Base-by-base conservation (phyloP, 2,329 filamentous ascomycete species). In the Teratosphaeria gauchensis region DNA sequence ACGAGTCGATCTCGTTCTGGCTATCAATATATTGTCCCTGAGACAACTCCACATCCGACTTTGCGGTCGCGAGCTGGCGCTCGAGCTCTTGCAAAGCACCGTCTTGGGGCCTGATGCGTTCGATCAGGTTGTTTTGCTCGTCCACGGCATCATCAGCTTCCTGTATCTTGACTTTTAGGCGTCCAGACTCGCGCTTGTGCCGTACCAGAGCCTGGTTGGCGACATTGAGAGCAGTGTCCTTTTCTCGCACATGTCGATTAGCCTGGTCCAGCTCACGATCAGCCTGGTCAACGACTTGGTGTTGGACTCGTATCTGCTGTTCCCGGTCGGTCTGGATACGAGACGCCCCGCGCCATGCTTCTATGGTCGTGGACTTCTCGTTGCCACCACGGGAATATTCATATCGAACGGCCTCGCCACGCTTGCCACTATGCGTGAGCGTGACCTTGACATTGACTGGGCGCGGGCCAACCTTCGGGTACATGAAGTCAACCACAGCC, bases 401-500 rank as follows among this genome's bases (percentile, higher is more conserved):
- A 60, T 89, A 80, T 67, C 84, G 81, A 53, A 85, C 73, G 51
- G 85, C 89, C 68, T 80, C 80, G 4, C 81, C 81, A 53, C 77
- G 78, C 59, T 77, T 78, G 1, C 65, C 60, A 61, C 86, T 81
- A 61, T 87, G 81, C 57, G 84, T 82, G 60, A 94, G 84, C 65
- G 89, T 92, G 58, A 84, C 82, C 48, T 59, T 61, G 31, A 64
- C 62, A 51, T 64, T 61, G 14, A 74, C 79, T 0, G 86, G 84
- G n/a, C 77, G 77, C 48, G 75, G 48, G 6, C 60, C 75, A 4
- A 56, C 57, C 4, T 28, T 51, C 24, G 77, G 79, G 56, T 87
- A 84, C 81, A 96, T 89, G 53, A 89, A 81, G 3, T 79, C 75
- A 51, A 86, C 79, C 1, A 87, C 94, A 58, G 89, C 82, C 1